Evolutionary conservation across 768 basidiomycete genomes (phyloP), one percentile per base, ranked within the genome.

Genomic region (Rhizopogon salebrosus): DNA sequence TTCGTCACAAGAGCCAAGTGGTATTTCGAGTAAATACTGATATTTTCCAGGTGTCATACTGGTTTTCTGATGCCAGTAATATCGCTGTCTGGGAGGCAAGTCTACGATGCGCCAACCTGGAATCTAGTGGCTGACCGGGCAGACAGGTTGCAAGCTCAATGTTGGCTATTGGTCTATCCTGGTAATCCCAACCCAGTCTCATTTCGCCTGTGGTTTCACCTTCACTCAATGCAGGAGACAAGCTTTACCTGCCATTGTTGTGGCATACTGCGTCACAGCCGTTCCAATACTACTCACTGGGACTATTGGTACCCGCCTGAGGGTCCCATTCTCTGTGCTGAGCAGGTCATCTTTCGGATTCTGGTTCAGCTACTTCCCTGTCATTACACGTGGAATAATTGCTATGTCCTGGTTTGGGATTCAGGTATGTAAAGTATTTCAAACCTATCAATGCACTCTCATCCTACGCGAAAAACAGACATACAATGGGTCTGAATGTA

Each of bases 261-360:
- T 87, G 16, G 89, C 84, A 18, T 84, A 89, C 61, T 67, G 78
- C 56, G 79, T 92, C 58, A 89, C 92, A 54, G 80, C 85, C 2
- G 68, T 81, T 52, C 80, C 84, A 18, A 82, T 92, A 74, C 80
- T 90, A 1, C 71, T 88, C 43, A 93, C 91, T 61, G 91, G 91
- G 45, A 83, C 85, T 4, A 77, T 82, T 24, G 89, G 91, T 23
- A 86, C 90, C 23, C 80, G 86, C 18, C 76, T 90, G 41, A 89
- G 89, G 58, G 72, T 92, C 23, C 80, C 87, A 0, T 92, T 92
- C 64, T 77, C 79, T 0, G 78, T 93, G 46, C 73, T 92, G n/a
- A 89, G 86, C 59, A 77, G 92, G 14, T 90, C 90, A 0, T 90
- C 87, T 1, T 89, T 93, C 60, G 92, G 92, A 0, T 93, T 92